Evolutionary conservation across 169 alveolate species (phyloP).

Genomic region (Cyclospora cayetanensis): DNA sequence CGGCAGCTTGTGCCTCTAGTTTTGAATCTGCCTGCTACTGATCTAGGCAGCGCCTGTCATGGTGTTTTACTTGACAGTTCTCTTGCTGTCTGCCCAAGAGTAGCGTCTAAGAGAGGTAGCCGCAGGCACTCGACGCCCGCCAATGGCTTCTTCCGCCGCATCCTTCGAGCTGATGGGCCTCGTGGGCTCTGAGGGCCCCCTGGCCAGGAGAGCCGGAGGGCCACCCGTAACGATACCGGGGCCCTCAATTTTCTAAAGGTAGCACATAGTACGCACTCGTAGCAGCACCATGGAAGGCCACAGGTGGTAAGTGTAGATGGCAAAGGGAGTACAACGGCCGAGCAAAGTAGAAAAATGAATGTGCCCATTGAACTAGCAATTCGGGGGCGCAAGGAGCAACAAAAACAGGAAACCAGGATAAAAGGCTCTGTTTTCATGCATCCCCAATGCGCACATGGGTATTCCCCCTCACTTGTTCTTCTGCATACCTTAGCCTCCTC

Average conservation of each 20-base stretch:
- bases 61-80: slow-evolving; percentile 11
- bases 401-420: no score
- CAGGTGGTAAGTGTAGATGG: no score
- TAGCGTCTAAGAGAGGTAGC: neutral
- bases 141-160: slow-evolving; percentile 4
- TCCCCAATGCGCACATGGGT: no score
- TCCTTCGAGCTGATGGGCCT: neutral
- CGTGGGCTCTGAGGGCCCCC: neutral
- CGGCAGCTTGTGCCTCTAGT: no score
- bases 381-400: no score
- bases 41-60: neutral
- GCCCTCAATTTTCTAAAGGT: neutral
- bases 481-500: neutral
- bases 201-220: slow-evolving; percentile 1
- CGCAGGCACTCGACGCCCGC: neutral
- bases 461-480: no score
- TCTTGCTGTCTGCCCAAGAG: slow-evolving; percentile 19
- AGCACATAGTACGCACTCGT: no score
- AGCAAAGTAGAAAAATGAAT: no score
- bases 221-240: slow-evolving; percentile 61
- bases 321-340: no score
- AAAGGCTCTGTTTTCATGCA: no score
- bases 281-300: no score
- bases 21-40: neutral
- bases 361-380: no score